phyloP scores from a whole-genome alignment of 2,329 filamentous ascomycete species.

The Ilyonectria robusta region DNA sequence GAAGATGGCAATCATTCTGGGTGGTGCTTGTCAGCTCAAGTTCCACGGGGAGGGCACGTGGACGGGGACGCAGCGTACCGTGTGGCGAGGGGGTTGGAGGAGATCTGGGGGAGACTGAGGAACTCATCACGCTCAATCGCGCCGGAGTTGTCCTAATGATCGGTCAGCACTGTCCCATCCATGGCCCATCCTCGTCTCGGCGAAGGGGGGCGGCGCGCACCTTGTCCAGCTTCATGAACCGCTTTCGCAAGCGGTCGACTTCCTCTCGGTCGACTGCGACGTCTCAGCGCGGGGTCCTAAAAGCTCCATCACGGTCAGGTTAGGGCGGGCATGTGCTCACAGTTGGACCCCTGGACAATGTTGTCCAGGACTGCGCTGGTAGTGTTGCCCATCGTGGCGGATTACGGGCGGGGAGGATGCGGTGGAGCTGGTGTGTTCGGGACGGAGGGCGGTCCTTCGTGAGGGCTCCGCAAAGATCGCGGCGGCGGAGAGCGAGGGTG shows the following conservation, averaged over 20 bases:
- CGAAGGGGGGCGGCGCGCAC: constrained; percentile 62
- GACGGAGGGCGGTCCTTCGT: not conserved
- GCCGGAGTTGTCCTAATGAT: constrained; percentile 88
- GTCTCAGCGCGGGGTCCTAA: constrained; percentile 33
- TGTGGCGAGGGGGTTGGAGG: constrained; percentile 96
- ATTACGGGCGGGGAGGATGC: not conserved
- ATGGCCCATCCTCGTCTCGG: constrained; percentile 14
- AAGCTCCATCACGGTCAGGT: constrained; percentile 2
- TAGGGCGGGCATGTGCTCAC: constrained; percentile 62
- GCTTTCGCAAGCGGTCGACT: constrained; percentile 93
- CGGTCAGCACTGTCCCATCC: constrained; percentile 19
- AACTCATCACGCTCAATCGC: constrained; percentile 99
- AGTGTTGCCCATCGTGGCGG: constrained; percentile 73
- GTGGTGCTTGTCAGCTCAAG: constrained; percentile 27
- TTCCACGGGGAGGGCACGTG: constrained; percentile 2
- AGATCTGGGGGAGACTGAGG: constrained; percentile 95
- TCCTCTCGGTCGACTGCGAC: constrained; percentile 92
- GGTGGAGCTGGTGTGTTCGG: not conserved
- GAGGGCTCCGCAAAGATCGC: not conserved
- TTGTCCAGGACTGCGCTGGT: constrained; percentile 87
- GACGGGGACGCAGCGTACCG: constrained; percentile 70
- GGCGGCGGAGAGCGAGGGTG: not conserved
- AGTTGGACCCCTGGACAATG: constrained; percentile 97
- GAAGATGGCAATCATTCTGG: constrained; percentile 98
- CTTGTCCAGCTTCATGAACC: constrained; percentile 99